Evolutionary conservation across 2,329 filamentous ascomycete species (phyloP).

Genomic region (Penicillium sp.): DNA sequence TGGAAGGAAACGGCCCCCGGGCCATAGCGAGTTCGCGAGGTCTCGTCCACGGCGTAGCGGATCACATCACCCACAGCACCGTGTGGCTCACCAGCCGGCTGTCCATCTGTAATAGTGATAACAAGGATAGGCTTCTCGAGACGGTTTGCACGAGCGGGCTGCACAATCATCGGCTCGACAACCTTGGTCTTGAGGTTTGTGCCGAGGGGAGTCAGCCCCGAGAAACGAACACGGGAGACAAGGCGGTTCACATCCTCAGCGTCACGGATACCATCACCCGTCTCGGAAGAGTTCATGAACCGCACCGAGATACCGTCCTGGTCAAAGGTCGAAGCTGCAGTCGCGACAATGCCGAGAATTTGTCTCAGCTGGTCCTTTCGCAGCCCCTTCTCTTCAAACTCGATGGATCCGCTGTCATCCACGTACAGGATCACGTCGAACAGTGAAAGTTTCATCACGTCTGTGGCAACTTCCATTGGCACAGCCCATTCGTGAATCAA

Average conservation of each 20-base stretch:
- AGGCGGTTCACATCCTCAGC: slow-evolving; percentile 61
- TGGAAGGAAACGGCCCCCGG: slow-evolving; percentile 65
- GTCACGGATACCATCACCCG: slow-evolving; percentile 56
- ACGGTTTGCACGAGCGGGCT: slow-evolving; percentile 52
- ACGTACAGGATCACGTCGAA: slow-evolving; percentile 66
- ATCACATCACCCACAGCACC: slow-evolving; percentile 61
- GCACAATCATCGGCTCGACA: slow-evolving; percentile 61
- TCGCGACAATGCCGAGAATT: slow-evolving; percentile 64
- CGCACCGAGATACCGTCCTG: slow-evolving; percentile 67
- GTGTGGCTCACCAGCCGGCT: slow-evolving; percentile 63
- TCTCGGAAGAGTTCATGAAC: slow-evolving; percentile 66
- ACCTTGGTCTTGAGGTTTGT: slow-evolving; percentile 64
- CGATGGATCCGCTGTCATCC: slow-evolving; percentile 70
- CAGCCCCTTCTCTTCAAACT: slow-evolving; percentile 66
- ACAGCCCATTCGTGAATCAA: slow-evolving; percentile 60
- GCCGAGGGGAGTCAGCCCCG: slow-evolving; percentile 67
- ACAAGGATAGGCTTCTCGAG: slow-evolving; percentile 65
- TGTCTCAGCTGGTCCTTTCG: slow-evolving; percentile 67
- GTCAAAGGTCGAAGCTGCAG: slow-evolving; percentile 68
- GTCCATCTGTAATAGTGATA: slow-evolving; percentile 67
- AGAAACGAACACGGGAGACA: slow-evolving; percentile 61
- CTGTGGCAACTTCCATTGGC: slow-evolving; percentile 61
- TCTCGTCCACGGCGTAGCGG: slow-evolving; percentile 54
- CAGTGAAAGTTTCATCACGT: slow-evolving; percentile 63
- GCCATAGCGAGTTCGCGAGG: slow-evolving; percentile 55